phyloP scores from a whole-genome alignment of 2,329 filamentous ascomycete genomes.

The Sphaerostilbella broomeana region DNA sequence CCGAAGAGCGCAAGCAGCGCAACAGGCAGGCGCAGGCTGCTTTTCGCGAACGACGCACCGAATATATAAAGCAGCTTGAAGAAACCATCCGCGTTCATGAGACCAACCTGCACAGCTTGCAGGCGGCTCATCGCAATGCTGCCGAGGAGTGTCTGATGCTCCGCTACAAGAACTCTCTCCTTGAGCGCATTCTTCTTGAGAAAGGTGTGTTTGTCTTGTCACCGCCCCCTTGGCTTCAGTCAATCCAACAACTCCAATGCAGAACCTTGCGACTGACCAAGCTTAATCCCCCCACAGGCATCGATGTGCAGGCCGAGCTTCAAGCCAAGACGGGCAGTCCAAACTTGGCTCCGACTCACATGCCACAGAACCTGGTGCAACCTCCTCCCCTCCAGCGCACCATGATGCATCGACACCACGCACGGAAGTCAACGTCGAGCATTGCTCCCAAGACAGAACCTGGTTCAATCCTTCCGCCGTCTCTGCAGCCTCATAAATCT shows the following conservation, averaged over 20 bases:
- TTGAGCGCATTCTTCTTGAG: slow-evolving; percentile 91
- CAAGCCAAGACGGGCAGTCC: slow-evolving; percentile 88
- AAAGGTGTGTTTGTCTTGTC: slow-evolving; percentile 58
- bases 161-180: slow-evolving; percentile 93
- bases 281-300: slow-evolving; percentile 49
- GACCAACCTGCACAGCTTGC: slow-evolving; percentile 83
- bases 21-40: slow-evolving; percentile 96
- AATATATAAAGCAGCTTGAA: slow-evolving; percentile 99
- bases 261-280: neutral
- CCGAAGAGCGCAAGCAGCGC: slow-evolving; percentile 94
- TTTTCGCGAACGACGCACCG: slow-evolving; percentile 90
- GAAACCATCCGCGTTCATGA: slow-evolving; percentile 97
- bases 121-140: slow-evolving; percentile 88
- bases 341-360: slow-evolving; percentile 62
- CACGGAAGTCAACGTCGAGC: slow-evolving; percentile 63
- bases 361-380: slow-evolving; percentile 62
- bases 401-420: slow-evolving; percentile 73
- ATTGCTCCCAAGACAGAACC: slow-evolving; percentile 69
- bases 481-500: slow-evolving; percentile 47
- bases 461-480: slow-evolving; percentile 40
- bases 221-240: neutral
- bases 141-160: slow-evolving; percentile 98
- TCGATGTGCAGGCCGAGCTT: slow-evolving; percentile 94
- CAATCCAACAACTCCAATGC: neutral
- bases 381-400: slow-evolving; percentile 72